These are phyloP conservation scores for Parathielavia hyrcaniae DNA, from an alignment of 495 filamentous ascomycete species.

Conservation along the genomic window DNA sequence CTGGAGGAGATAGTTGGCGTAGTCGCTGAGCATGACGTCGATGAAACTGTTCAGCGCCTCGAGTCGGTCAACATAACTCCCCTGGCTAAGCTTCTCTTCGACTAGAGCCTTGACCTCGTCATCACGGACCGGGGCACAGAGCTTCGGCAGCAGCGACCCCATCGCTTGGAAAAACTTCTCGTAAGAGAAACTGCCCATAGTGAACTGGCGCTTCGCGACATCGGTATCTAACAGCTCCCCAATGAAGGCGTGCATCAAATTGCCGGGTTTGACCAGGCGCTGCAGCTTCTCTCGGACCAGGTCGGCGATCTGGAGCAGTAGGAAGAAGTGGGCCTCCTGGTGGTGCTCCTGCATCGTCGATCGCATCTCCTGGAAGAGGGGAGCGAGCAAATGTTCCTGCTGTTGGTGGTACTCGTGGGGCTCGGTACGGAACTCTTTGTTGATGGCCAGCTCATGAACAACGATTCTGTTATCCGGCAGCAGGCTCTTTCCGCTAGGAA, in stretches of 20 bases:
- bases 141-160: constrained; percentile 77
- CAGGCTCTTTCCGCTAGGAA: constrained; percentile 39
- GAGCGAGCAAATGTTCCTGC: constrained; percentile 47
- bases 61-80: constrained; percentile 76
- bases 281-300: constrained; percentile 78
- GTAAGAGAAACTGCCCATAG: constrained; percentile 81
- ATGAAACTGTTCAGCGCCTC: constrained; percentile 79
- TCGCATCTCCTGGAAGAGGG: constrained; percentile 73
- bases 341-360: constrained; percentile 63
- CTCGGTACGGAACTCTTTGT: constrained; percentile 66
- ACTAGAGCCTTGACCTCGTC: constrained; percentile 72
- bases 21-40: constrained; percentile 87
- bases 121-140: constrained; percentile 89
- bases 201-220: constrained; percentile 67
- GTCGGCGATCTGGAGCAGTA: constrained; percentile 80
- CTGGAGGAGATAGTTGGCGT: constrained; percentile 88
- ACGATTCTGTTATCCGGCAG: constrained; percentile 79
- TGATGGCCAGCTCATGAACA: constrained; percentile 87
- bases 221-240: constrained; percentile 79
- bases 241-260: constrained; percentile 75
- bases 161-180: constrained; percentile 90
- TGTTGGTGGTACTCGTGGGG: constrained; percentile 47
- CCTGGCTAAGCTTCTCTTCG: constrained; percentile 59
- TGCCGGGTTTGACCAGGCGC: constrained; percentile 69
- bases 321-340: constrained; percentile 53